Conservation (phyloP, 2,329 filamentous ascomycete genomes). For the Botryotinia globosa region DNA sequence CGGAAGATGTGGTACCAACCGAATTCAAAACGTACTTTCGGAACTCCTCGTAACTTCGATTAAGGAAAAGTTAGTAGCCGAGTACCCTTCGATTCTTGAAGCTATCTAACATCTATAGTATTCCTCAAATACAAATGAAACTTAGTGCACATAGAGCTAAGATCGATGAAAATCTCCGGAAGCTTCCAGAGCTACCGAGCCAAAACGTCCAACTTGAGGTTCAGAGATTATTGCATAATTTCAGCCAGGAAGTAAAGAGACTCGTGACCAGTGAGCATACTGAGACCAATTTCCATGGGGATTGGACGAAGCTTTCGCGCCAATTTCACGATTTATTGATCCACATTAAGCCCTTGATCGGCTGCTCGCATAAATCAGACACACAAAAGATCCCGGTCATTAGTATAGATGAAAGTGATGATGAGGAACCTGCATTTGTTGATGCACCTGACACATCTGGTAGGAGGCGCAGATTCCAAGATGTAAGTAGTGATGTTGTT, state of each 20-base stretch:
- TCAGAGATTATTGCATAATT: constrained; percentile 54
- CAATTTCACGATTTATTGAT: constrained; percentile 31
- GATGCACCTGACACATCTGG: no score
- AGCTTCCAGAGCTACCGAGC: constrained; percentile 63
- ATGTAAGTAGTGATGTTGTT: no score
- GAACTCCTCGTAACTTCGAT: constrained; percentile 42
- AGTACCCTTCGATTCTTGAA: fast-evolving
- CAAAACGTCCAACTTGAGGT: constrained; percentile 66
- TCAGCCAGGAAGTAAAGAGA: constrained; percentile 53
- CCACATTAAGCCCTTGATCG: constrained; percentile 34
- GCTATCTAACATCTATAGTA: constrained; percentile 25
- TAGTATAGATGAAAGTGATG: constrained; percentile 23
- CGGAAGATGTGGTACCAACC: constrained; percentile 52
- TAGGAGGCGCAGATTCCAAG: no score
- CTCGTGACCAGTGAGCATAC: constrained; percentile 51
- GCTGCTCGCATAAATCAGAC: constrained; percentile 29
- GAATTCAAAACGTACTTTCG: constrained; percentile 50
- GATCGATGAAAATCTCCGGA: constrained; percentile 54
- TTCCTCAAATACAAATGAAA: constrained; percentile 37
- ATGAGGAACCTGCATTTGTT: no score
- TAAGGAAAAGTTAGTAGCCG: no score
- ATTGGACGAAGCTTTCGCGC: constrained; percentile 39
- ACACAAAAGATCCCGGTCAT: constrained; percentile 13
- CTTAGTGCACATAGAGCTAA: constrained; percentile 42
- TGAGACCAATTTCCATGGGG: constrained; percentile 45